Evolutionary conservation across 2,329 filamentous ascomycete species (phyloP).

Genomic region (Arthrocladium fulminans): DNA sequence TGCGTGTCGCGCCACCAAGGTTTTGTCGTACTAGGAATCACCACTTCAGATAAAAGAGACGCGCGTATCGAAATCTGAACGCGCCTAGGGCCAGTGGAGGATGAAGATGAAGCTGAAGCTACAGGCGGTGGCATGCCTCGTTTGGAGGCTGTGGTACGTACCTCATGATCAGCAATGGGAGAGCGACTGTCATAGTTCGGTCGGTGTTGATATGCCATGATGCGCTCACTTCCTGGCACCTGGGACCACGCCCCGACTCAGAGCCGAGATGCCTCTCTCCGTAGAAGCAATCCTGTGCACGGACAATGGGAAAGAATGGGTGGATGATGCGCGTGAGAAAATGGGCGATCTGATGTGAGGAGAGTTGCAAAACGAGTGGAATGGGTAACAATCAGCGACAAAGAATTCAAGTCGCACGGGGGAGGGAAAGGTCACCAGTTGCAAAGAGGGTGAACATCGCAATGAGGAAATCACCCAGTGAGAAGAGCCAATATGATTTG

Average conservation of each 20-base stretch:
- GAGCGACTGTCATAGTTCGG: slow-evolving; percentile 4
- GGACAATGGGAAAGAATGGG: too few relatives aligned
- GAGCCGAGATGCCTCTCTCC: not conserved
- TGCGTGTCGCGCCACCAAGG: too few relatives aligned
- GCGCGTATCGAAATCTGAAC: too few relatives aligned
- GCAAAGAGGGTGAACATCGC: not conserved
- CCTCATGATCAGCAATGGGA: not conserved
- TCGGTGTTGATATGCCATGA: slow-evolving; percentile 1
- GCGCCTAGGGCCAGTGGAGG: not conserved
- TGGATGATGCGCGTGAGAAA: not conserved
- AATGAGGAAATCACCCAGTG: not conserved
- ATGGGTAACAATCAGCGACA: not conserved
- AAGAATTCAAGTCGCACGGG: not conserved
- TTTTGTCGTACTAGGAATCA: too few relatives aligned
- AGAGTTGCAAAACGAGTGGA: not conserved
- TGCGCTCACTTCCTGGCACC: not conserved
- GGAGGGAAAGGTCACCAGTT: not conserved
- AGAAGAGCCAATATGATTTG: slow-evolving; percentile 7
- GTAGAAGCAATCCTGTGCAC: not conserved
- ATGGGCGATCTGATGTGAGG: not conserved
- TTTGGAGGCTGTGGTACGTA: too few relatives aligned
- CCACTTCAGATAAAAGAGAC: too few relatives aligned
- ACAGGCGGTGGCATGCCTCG: not conserved
- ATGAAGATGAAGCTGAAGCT: not conserved
- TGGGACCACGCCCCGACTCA: not conserved